Evolutionary conservation across 495 filamentous ascomycete genomes (phyloP), one percentile per base, ranked within the genome.

Genomic region (Rhypophila decipiens): DNA sequence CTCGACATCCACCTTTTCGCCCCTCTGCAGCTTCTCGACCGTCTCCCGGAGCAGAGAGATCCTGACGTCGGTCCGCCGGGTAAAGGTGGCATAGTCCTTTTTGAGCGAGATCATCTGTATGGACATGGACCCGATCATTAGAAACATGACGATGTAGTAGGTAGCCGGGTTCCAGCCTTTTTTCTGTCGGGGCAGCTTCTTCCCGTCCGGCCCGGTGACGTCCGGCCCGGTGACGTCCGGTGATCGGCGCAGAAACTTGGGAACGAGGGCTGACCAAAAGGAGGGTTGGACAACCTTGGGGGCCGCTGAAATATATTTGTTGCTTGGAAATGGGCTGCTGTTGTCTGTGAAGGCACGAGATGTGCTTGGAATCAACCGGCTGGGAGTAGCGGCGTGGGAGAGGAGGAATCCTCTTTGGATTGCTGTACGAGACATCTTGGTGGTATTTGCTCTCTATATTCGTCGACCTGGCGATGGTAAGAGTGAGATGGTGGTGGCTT

Each of bases 111-210:
- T 85, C 77, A 91, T 84, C 50, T 96, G 84, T 54, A 99, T 95
- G 11, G 90, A 84, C 66, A 96, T 91, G 48, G 87, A 94, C 2
- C 93, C 94, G 53, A 96, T 90, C 50, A 96, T 75, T 34, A 96
- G 73, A 57, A 88, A 90, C 44, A 96, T 90, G 59, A 87, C 69
- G 56, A 99, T 93, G 70, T 85, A 96, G 57, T 89, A 90, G 1
- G 87, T 96, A 12, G 87, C 87, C 1, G 93, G 94, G 55, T 96
- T 97, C 88, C 88, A 95, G 53, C 81, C 80, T 53, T 84, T 88
- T 13, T 75, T 72, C 44, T 76, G 70, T 21, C 55, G 48, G 39
- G 69, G 66, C 36, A 60, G 65, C 55, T 42, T 5, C 37, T 35
- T 31, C 13, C 19, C 31, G 24, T 46, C 10, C 20, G 22, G 22